These are phyloP conservation scores for Eutrema japonicum DNA, from an alignment of 345 rosid species.

Conservation along the genomic window DNA sequence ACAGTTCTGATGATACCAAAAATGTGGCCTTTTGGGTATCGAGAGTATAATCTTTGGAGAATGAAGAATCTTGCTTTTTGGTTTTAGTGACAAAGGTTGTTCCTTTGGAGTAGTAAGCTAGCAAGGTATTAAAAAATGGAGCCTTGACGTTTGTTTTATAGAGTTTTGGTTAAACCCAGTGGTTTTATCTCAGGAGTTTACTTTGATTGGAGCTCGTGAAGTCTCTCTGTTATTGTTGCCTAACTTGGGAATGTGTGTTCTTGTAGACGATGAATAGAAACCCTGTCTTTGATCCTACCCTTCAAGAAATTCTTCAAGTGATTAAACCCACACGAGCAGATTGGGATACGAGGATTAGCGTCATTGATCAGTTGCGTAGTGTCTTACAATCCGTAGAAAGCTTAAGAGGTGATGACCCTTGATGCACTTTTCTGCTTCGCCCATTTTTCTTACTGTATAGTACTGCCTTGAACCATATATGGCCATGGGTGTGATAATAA, in stretches of 20 bases:
- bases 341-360: constrained; percentile 50
- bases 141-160: background rate
- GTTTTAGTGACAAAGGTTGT: constrained; percentile 34
- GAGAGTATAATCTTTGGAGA: background rate
- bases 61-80: background rate
- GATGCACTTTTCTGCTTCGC: constrained; percentile 17
- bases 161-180: background rate
- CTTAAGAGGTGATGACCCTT: constrained; percentile 66
- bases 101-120: constrained; percentile 25
- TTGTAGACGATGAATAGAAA: constrained; percentile 54
- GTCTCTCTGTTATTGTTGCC: constrained; percentile 15
- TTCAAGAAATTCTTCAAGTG: constrained; percentile 61
- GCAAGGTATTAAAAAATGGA: background rate
- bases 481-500: background rate
- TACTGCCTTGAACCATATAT: constrained; percentile 5
- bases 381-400: constrained; percentile 65
- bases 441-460: constrained; percentile 15
- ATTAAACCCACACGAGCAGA: constrained; percentile 63
- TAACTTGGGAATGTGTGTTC: constrained; percentile 27
- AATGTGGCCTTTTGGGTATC: constrained; percentile 7
- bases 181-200: constrained; percentile 3
- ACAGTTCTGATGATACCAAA: background rate
- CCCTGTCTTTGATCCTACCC: constrained; percentile 51
- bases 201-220: background rate
- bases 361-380: constrained; percentile 60